Conservation (phyloP, 106 monocot genomes). For the Acorus calamus region DNA sequence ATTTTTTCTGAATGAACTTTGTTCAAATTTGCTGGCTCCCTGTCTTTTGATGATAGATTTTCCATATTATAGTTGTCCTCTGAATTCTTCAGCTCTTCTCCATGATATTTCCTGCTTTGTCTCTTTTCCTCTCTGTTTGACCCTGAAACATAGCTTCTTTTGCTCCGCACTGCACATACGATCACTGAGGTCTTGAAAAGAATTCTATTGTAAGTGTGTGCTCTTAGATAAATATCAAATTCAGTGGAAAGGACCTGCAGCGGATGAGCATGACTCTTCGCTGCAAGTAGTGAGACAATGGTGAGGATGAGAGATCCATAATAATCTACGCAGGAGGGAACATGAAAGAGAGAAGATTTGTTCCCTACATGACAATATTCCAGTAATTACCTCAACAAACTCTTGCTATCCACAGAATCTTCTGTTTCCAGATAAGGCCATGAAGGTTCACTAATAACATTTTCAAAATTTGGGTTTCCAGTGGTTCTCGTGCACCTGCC, state of each 20-base stretch:
- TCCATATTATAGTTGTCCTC: conserved; percentile 7
- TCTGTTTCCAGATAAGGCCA: conserved; percentile 25
- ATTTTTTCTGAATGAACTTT: conserved; percentile 2
- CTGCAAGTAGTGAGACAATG: conserved; percentile 17
- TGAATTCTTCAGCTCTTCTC: too few relatives aligned
- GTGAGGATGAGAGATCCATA: background rate
- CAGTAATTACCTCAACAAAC: conserved; percentile 34
- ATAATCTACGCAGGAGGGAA: background rate
- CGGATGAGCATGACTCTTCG: conserved; percentile 45
- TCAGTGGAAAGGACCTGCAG: conserved; percentile 22
- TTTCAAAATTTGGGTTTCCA: conserved; percentile 10
- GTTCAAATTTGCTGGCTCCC: conserved; percentile 3
- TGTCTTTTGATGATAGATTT: conserved; percentile 7
- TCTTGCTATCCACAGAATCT: conserved; percentile 23
- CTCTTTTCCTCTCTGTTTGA: conserved; percentile 5
- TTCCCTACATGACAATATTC: background rate
- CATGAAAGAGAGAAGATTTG: background rate
- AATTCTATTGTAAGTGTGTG: background rate
- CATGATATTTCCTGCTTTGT: conserved; percentile 7
- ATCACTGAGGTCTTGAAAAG: background rate
- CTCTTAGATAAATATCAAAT: background rate
- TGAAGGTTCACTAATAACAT: conserved; percentile 17
- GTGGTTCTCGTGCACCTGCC: conserved; percentile 12
- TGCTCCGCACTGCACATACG: conserved; percentile 17
- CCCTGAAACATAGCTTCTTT: conserved; percentile 6